Conservation (phyloP, 2,329 filamentous ascomycete genomes). For the Xylariaceae sp. region DNA sequence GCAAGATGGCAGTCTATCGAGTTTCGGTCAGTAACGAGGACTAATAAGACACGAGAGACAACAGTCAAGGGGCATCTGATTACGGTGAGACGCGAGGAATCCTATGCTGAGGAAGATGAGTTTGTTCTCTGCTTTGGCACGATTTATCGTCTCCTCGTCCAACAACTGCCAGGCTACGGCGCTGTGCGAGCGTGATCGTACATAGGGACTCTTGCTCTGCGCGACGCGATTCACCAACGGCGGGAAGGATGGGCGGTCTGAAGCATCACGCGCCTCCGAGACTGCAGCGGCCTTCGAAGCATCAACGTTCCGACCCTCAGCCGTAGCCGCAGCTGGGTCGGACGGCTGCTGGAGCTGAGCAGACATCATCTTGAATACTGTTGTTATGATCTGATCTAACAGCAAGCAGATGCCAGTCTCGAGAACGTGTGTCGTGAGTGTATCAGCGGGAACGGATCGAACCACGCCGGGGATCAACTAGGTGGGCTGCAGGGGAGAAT, state of each 20-base stretch:
- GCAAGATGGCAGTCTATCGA: conserved; percentile 76
- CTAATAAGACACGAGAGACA: not conserved
- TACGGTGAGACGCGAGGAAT: conserved; percentile 93
- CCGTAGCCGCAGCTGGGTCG: not conserved
- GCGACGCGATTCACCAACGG: conserved; percentile 36
- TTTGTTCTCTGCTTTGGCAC: conserved; percentile 77
- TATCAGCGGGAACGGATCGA: not conserved
- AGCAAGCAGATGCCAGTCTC: too few relatives aligned
- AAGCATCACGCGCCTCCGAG: not conserved
- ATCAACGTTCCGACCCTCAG: not conserved
- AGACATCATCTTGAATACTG: conserved; percentile 20
- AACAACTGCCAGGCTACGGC: conserved; percentile 90
- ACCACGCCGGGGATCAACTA: not conserved
- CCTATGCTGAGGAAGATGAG: conserved; percentile 92
- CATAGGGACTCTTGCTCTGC: conserved; percentile 48
- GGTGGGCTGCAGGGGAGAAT: not conserved
- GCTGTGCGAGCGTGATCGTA: conserved; percentile 71
- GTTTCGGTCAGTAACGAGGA: conserved; percentile 9
- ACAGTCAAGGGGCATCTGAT: conserved; percentile 29
- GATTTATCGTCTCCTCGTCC: conserved; percentile 66
- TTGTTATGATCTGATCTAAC: not conserved
- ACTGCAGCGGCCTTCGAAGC: not conserved
- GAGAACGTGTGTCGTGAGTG: not conserved
- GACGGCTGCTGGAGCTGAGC: conserved; percentile 20
- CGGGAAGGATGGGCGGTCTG: conserved; percentile 5